These are phyloP conservation scores for Lecanoromycetidae sp. DNA, from an alignment of 2,329 filamentous ascomycete species.

Conservation along the genomic window DNA sequence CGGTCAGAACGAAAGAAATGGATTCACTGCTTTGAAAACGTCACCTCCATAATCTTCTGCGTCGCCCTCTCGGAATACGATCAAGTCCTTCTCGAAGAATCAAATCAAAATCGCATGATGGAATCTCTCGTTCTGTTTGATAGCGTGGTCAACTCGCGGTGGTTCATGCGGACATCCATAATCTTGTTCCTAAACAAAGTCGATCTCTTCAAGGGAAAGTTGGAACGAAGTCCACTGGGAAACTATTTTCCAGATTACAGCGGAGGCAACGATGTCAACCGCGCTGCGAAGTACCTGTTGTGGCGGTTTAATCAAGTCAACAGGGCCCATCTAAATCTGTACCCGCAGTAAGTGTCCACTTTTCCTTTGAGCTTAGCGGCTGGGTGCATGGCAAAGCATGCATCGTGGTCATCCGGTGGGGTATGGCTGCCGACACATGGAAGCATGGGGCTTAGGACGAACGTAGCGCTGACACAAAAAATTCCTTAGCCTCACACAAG, in stretches of 20 bases:
- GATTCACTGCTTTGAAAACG: slow-evolving; percentile 99
- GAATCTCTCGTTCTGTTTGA: slow-evolving; percentile 93
- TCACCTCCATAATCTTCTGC: slow-evolving; percentile 98
- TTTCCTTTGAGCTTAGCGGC: slow-evolving; percentile 1
- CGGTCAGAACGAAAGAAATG: slow-evolving; percentile 97
- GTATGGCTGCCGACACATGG: not conserved
- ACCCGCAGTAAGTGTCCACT: slow-evolving; percentile 68
- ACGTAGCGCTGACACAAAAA: not conserved
- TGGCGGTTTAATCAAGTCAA: slow-evolving; percentile 99
- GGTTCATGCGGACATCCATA: slow-evolving; percentile 98
- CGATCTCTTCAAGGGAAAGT: slow-evolving; percentile 92
- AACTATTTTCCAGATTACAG: slow-evolving; percentile 98
- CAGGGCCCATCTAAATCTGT: slow-evolving; percentile 85
- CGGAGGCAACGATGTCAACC: slow-evolving; percentile 93
- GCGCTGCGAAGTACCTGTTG: slow-evolving; percentile 90
- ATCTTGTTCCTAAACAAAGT: slow-evolving; percentile 99
- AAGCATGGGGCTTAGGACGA: not conserved
- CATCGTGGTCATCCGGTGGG: not conserved
- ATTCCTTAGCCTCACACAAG: slow-evolving; percentile 71
- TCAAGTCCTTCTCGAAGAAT: slow-evolving; percentile 91
- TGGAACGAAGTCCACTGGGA: slow-evolving; percentile 73
- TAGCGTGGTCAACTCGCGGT: slow-evolving; percentile 94
- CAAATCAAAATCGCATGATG: slow-evolving; percentile 99
- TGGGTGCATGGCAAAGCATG: slow-evolving; percentile 2
- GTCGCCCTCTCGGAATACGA: slow-evolving; percentile 97